phyloP scores from a whole-genome alignment of 345 rosid species.

The Cardamine resedifolia region DNA sequence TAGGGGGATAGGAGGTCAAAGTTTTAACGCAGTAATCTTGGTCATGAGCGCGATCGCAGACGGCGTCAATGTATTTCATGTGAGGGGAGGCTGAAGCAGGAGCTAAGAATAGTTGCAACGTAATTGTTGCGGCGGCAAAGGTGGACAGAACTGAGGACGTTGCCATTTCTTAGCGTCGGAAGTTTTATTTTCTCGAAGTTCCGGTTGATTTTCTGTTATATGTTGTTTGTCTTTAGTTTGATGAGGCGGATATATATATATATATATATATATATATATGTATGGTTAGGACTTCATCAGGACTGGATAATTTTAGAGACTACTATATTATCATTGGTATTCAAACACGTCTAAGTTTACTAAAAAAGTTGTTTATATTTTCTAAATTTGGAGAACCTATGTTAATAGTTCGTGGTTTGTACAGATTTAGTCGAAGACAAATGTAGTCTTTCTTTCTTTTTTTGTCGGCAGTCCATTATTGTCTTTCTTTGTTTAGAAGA shows the following conservation, averaged over 20 bases:
- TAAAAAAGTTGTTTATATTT: background rate
- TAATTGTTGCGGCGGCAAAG: conserved; percentile 21
- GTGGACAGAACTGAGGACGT: background rate
- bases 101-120: conserved; percentile 20
- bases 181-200: background rate
- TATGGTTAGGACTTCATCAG: background rate
- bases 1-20: conserved; percentile 22
- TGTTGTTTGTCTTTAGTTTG: background rate
- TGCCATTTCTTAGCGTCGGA: conserved; percentile 29
- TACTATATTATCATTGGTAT: conserved; percentile 10
- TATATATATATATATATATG: background rate
- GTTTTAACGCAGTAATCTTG: conserved; percentile 29
- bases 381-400: background rate
- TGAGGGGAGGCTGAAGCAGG: conserved; percentile 32
- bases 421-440: conserved; percentile 19
- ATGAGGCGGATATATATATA: no score
- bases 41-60: conserved; percentile 35
- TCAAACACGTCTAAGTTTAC: background rate
- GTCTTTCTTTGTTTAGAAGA: conserved; percentile 19
- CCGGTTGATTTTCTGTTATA: background rate
- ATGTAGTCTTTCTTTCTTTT: no score
- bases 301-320: conserved; percentile 16
- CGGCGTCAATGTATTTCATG: conserved; percentile 34
- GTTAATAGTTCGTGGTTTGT: conserved; percentile 11
- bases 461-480: background rate